phyloP scores from a whole-genome alignment of 2,329 filamentous ascomycete species.

The Verticillium klebahnii region DNA sequence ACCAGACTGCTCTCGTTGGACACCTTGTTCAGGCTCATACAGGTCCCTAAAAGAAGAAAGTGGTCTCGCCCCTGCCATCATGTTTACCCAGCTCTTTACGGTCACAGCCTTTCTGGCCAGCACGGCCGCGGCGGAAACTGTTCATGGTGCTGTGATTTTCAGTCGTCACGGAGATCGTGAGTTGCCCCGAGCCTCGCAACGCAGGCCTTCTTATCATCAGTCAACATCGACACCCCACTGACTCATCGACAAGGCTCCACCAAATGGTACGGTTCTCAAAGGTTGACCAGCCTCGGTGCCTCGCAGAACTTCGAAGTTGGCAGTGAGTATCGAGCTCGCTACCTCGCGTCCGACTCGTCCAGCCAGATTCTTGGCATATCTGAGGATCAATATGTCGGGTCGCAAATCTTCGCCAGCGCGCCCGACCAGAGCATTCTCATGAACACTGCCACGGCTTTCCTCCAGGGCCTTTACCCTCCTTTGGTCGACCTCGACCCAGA shows the following conservation, averaged over 20 bases:
- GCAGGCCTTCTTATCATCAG: not conserved
- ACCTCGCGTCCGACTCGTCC: conserved; percentile 19
- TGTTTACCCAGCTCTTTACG: not conserved
- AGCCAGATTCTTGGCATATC: conserved; percentile 26
- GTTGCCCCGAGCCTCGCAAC: conserved; percentile 2
- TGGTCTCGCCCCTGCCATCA: not conserved
- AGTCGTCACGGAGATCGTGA: conserved; percentile 28
- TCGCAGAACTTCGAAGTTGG: conserved; percentile 24
- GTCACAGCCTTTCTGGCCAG: conserved; percentile 5
- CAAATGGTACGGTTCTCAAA: conserved; percentile 27
- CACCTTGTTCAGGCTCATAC: no score
- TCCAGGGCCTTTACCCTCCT: conserved; percentile 29
- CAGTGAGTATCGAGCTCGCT: conserved; percentile 15
- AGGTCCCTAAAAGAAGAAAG: not conserved
- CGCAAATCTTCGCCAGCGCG: conserved; percentile 26
- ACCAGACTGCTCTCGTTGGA: no score
- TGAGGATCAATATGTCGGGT: conserved; percentile 22
- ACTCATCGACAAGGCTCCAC: conserved; percentile 19
- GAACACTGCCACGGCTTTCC: conserved; percentile 29
- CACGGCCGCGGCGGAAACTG: conserved; percentile 22
- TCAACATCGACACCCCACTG: not conserved
- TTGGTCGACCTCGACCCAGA: conserved; percentile 19
- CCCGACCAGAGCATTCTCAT: conserved; percentile 26
- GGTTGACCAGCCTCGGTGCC: conserved; percentile 27
- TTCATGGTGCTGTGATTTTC: conserved; percentile 27